These are phyloP conservation scores for Mycena epipterygia DNA, from an alignment of 768 basidiomycete species.

Conservation along the genomic window DNA sequence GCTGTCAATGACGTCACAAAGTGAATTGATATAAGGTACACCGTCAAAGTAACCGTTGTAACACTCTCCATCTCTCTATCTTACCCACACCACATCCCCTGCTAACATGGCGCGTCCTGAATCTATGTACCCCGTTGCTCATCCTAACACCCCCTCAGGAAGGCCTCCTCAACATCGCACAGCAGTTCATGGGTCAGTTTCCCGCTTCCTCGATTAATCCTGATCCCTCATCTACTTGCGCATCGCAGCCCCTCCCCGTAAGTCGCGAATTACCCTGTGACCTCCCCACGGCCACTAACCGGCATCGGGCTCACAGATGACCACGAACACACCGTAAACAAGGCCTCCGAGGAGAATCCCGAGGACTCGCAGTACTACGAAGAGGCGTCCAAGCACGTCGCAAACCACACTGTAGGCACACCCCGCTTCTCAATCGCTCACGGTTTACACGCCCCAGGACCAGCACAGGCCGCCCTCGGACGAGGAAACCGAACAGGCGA, in stretches of 20 bases:
- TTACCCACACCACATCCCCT: not conserved
- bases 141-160: slow-evolving; percentile 10
- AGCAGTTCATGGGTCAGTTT: slow-evolving; percentile 23
- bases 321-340: not conserved
- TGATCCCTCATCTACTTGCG: slow-evolving; percentile 7
- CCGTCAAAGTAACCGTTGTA: not conserved
- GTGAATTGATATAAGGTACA: not conserved
- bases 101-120: slow-evolving; percentile 66
- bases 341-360: slow-evolving; percentile 20
- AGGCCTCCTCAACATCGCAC: slow-evolving; percentile 12
- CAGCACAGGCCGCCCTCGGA: slow-evolving; percentile 17
- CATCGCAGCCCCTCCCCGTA: slow-evolving; percentile 5
- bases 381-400: slow-evolving; percentile 17
- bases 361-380: slow-evolving; percentile 20
- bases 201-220: not conserved
- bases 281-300: not conserved
- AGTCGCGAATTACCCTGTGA: not conserved
- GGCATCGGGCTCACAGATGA: not conserved
- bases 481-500: slow-evolving; percentile 16
- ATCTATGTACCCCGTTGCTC: slow-evolving; percentile 2
- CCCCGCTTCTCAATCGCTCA: not conserved
- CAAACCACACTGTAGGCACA: not conserved
- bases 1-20: not conserved
- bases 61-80: not conserved
- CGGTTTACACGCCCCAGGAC: not conserved